A percentile compares a stretch with the other conserved stretches of the same genome.
These are phyloP conservation scores for Apiospora koreana DNA, from an alignment of 2,329 filamentous ascomycete genomes.

Conservation along the genomic window DNA sequence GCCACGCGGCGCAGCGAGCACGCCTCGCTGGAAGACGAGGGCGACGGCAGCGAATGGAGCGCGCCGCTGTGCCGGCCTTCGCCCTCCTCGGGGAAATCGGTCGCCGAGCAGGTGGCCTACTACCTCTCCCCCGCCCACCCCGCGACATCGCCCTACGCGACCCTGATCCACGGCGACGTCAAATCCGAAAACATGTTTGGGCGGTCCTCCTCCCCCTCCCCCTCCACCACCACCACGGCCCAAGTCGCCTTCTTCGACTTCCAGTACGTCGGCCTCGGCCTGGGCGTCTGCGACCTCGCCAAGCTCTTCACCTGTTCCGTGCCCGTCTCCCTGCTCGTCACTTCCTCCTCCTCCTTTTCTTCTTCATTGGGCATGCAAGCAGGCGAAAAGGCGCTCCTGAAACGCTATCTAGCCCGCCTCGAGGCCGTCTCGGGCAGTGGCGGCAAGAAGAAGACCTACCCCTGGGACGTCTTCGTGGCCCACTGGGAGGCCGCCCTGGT, in stretches of 20 bases:
- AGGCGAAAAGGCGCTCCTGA: slow-evolving; percentile 53
- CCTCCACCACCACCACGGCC: slow-evolving; percentile 28
- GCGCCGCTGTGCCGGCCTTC: slow-evolving; percentile 42
- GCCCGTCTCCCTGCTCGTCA: slow-evolving; percentile 52
- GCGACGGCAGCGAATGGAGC: slow-evolving; percentile 55
- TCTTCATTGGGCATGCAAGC: slow-evolving; percentile 47
- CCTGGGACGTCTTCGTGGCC: slow-evolving; percentile 53
- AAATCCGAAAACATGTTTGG: slow-evolving; percentile 71
- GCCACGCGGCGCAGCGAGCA: slow-evolving; percentile 63
- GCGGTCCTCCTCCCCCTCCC: no score
- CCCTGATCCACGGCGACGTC: slow-evolving; percentile 68
- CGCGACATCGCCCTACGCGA: slow-evolving; percentile 46
- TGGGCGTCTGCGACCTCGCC: slow-evolving; percentile 66
- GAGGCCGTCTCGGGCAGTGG: slow-evolving; percentile 13
- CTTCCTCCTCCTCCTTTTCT: slow-evolving; percentile 27
- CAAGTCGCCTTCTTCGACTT: slow-evolving; percentile 68
- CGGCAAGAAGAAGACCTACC: slow-evolving; percentile 40
- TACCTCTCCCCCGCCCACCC: slow-evolving; percentile 44
- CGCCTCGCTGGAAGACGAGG: slow-evolving; percentile 43
- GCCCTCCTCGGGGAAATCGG: slow-evolving; percentile 29
- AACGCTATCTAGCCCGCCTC: slow-evolving; percentile 47
- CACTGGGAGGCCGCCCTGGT: slow-evolving; percentile 70
- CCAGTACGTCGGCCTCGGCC: slow-evolving; percentile 65
- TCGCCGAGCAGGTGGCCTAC: slow-evolving; percentile 54
- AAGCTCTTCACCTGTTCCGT: slow-evolving; percentile 70